A percentile compares a stretch with the other conserved stretches of the same genome.
phyloP scores from a whole-genome alignment of 2,329 filamentous ascomycete genomes.

The Alternaria consortialis region DNA sequence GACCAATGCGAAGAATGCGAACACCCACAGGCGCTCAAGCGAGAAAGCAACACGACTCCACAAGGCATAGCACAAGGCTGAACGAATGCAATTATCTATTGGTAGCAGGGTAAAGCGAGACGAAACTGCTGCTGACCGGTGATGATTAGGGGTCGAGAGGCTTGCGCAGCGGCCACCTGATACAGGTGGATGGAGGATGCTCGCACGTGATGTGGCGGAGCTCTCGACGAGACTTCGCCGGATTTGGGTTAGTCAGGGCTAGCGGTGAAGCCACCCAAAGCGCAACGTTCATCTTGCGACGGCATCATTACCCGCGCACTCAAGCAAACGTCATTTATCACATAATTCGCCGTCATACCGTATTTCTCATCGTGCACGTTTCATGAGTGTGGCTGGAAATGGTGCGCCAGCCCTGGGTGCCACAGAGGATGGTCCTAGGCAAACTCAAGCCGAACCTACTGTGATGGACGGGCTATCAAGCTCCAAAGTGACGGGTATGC shows the following conservation, averaged over 20 bases:
- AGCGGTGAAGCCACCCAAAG: conserved; percentile 25
- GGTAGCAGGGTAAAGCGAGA: conserved; percentile 13
- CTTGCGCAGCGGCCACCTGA: conserved; percentile 2
- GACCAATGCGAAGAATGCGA: conserved; percentile 44
- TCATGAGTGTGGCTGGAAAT: conserved; percentile 51
- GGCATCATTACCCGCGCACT: conserved; percentile 29
- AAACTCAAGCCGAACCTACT: conserved; percentile 38
- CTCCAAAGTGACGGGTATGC: conserved; percentile 61
- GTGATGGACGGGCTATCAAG: conserved; percentile 56
- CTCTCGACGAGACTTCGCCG: conserved; percentile 17
- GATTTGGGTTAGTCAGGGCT: conserved; percentile 15
- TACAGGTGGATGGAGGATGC: neutral
- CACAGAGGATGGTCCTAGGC: conserved; percentile 46
- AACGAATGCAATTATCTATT: neutral
- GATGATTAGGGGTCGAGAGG: neutral
- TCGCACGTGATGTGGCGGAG: conserved; percentile 18
- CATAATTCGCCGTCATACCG: conserved; percentile 10
- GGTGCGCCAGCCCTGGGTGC: conserved; percentile 49
- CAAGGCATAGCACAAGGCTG: conserved; percentile 29
- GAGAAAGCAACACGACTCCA: conserved; percentile 12
- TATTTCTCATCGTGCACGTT: conserved; percentile 28
- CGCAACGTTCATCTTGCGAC: conserved; percentile 33
- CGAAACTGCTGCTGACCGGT: neutral
- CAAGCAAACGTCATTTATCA: conserved; percentile 28
- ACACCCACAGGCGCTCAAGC: neutral